Evolutionary conservation across 2,329 filamentous ascomycete species (phyloP), one percentile per base, ranked within the genome.

Genomic region (Monosporascus sp.): DNA sequence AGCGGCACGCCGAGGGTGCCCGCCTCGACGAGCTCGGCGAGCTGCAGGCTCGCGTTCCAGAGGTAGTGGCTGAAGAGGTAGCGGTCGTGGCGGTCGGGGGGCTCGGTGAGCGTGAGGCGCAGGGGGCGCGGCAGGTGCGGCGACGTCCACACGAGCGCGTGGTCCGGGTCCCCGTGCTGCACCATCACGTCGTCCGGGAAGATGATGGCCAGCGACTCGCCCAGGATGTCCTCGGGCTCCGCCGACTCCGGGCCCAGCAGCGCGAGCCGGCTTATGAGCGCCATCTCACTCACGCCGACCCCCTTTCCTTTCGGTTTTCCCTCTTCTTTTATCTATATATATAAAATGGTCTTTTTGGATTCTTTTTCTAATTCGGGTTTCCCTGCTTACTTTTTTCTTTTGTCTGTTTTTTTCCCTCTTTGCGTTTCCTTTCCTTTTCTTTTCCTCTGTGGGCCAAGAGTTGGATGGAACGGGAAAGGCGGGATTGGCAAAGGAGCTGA

Each of bases 41-140:
- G 71, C 57, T 80, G 67, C 47, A 84, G 66, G 18, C 74, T 77
- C 6, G 85, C 76, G 68, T 90, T 90, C 87, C 87, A 90, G 25
- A 90, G 70, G 66, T 85, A 89, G 65, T 90, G 87, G 56, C 83
- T 83, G 65, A 89, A 90, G 45, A 89, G 76, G 20, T 70, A 67
- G 48, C 84, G 71, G 60, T 83, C 79, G 31, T 75, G 69, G 51
- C 84, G 81, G 35, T 68, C 72, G 35, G 71, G 65, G 14, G 71
- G 83, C 60, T 81, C 73, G 22, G 74, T 68, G 18, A 81, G 72
- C 8, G 70, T 69, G 60, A 81, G 70, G 45, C 65, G 58, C 45
- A 81, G 63, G 11, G 74, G 72, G 50, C 63, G 66, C 17, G 73
- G 76, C 17, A 81, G 72, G 54, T 73, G 72, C 38, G 73, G 79